phyloP scores from a whole-genome alignment of 331 rosid species.

The Malus hybrid region DNA sequence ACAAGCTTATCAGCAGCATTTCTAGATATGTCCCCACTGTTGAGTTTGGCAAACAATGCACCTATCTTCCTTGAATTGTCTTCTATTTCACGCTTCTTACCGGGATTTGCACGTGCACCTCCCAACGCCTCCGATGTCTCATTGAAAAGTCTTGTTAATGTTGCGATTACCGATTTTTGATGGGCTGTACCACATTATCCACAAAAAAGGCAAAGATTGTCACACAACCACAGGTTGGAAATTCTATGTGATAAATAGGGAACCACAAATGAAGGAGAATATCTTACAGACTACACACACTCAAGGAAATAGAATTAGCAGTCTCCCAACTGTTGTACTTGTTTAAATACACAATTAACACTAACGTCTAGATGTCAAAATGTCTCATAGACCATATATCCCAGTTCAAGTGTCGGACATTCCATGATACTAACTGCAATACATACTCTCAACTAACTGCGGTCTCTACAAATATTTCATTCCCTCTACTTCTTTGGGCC shows the following conservation, averaged over 20 bases:
- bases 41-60: constrained; percentile 86
- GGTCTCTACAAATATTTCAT: not conserved
- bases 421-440: not conserved
- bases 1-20: constrained; percentile 93
- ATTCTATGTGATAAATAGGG: not conserved
- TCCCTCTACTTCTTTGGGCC: not conserved
- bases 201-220: not conserved
- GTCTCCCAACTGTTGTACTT: not conserved
- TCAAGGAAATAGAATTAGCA: not conserved
- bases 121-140: constrained; percentile 93
- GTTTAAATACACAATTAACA: not conserved
- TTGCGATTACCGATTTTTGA: constrained; percentile 56
- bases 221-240: not conserved
- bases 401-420: not conserved
- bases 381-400: not conserved
- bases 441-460: not conserved
- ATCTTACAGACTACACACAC: not conserved
- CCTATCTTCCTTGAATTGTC: constrained; percentile 93
- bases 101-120: constrained; percentile 92
- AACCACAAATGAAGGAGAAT: not conserved
- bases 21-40: constrained; percentile 82
- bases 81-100: constrained; percentile 92
- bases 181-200: constrained; percentile 37
- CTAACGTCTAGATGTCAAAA: not conserved
- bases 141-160: constrained; percentile 83